Evolutionary conservation across 805 yeast genomes (phyloP).

Genomic region (Monosporozyma siamensis): DNA sequence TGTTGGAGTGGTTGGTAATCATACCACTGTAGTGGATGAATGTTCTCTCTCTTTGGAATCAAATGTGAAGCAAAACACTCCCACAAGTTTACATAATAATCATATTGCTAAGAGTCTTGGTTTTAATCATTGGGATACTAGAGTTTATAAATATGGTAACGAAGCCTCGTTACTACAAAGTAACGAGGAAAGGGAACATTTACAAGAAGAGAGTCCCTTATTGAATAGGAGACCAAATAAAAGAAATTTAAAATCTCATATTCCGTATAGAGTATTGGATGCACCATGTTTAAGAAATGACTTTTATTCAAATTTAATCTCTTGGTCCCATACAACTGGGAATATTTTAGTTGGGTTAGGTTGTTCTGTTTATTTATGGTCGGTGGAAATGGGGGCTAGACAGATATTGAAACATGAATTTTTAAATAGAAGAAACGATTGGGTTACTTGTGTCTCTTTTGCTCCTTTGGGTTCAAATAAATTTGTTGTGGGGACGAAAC

Average conservation of each 20-base stretch:
- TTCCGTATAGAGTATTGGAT: slow-evolving; percentile 45
- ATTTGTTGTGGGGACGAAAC: slow-evolving; percentile 48
- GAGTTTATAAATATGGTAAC: slow-evolving; percentile 2
- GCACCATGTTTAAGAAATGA: slow-evolving; percentile 71
- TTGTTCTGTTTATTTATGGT: slow-evolving; percentile 53
- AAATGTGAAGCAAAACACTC: slow-evolving; percentile 8
- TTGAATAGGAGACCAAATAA: slow-evolving; percentile 21
- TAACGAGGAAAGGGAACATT: not conserved
- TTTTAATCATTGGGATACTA: slow-evolving; percentile 13
- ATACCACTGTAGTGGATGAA: not conserved
- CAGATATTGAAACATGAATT: slow-evolving; percentile 34
- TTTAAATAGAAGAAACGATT: slow-evolving; percentile 27
- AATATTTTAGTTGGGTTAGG: slow-evolving; percentile 61
- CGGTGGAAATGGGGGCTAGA: slow-evolving; percentile 38
- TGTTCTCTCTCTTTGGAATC: not conserved
- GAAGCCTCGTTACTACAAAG: not conserved
- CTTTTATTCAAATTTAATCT: slow-evolving; percentile 63
- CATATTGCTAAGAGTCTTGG: slow-evolving; percentile 45
- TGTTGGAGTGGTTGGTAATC: slow-evolving; percentile 2
- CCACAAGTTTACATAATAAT: slow-evolving; percentile 23
- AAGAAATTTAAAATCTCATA: slow-evolving; percentile 28
- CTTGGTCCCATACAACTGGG: slow-evolving; percentile 49
- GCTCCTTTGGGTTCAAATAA: slow-evolving; percentile 35
- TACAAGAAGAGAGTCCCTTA: too few relatives aligned
- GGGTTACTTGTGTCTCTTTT: slow-evolving; percentile 50